Base-by-base conservation (phyloP, 345 rosid genomes). In the Theobroma cacao region DNA sequence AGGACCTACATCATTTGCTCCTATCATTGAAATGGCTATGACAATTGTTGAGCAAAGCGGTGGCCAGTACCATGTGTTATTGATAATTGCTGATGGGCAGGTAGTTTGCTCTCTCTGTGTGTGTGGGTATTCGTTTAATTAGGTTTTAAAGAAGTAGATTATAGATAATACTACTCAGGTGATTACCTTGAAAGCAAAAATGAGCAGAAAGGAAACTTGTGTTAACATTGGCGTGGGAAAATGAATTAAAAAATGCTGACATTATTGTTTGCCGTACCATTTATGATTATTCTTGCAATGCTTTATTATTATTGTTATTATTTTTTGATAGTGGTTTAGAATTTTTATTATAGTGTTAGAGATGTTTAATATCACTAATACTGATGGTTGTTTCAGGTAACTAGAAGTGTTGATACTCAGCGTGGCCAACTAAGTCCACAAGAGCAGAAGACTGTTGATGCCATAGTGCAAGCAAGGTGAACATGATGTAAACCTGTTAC, bases 1-100 rank as follows among this genome's bases (percentile, higher is more conserved):
- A 95, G 98, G 99, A 1, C 99, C 99, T 9, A 96, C 98, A n/a
- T 94, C 99, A 7, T 96, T 96, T 90, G 98, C 98, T 20, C 99
- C 98, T 0, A 74, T 90, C 59, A 92, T 96, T 69, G 98, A 96
- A 75, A 96, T 90, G 98, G 98, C 95, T 52, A 91, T 91, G 89
- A 88, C 95, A 26, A 91, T 92, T 61, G 98, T 96, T 78, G 97
- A 92, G 86, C 87, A 86, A 86, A 94, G 95, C 78, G 92, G 93
- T 62, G 98, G 98, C 31, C 99, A 96, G 74, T 96, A 94, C 86
- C 99, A 96, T 65, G 99, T 96, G 34, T 78, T 96, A 82, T 72
- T 96, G 83, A 96, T 96, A 79, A 91, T 96, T 75, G 99, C 99
- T 11, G 99, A 96, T 81, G 99, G 99, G 9, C 99, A 94, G 99